phyloP scores from a whole-genome alignment of 352 stramenopile genomes.

The Pythium chondricola region DNA sequence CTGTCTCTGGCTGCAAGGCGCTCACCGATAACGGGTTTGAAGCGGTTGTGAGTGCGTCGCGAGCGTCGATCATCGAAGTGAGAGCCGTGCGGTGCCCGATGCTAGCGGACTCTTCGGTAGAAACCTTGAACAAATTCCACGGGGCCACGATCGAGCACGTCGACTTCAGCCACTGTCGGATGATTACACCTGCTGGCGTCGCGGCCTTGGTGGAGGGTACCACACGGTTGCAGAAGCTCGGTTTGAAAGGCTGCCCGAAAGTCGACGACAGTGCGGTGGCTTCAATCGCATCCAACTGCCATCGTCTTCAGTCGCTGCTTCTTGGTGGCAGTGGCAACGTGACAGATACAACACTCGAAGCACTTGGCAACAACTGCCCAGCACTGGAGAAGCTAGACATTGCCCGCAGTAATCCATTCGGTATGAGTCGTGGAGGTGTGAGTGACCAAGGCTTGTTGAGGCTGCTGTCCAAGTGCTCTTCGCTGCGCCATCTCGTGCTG shows the following conservation, averaged over 20 bases:
- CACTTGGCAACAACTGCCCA: slow-evolving; percentile 33
- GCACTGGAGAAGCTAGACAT: slow-evolving; percentile 43
- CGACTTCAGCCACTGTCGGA: slow-evolving; percentile 57
- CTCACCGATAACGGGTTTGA: slow-evolving; percentile 39
- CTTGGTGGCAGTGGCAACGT: slow-evolving; percentile 44
- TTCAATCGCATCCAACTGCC: slow-evolving; percentile 30
- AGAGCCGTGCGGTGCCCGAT: slow-evolving; percentile 44
- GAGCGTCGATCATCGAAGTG: slow-evolving; percentile 31
- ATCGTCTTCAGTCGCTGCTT: slow-evolving; percentile 26
- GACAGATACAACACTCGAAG: slow-evolving; percentile 32
- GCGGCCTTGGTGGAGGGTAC: slow-evolving; percentile 23
- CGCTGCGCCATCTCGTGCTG: slow-evolving; percentile 36
- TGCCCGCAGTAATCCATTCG: slow-evolving; percentile 61
- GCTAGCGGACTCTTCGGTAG: slow-evolving; percentile 37
- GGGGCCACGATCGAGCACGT: slow-evolving; percentile 30
- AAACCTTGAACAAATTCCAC: slow-evolving; percentile 20
- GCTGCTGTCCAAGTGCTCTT: slow-evolving; percentile 32
- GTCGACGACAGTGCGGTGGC: slow-evolving; percentile 35
- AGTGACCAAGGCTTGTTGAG: slow-evolving; percentile 37
- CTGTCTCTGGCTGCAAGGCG: slow-evolving; percentile 49
- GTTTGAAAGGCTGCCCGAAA: slow-evolving; percentile 51
- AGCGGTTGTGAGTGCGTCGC: slow-evolving; percentile 30
- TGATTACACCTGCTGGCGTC: slow-evolving; percentile 35
- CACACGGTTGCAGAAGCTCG: slow-evolving; percentile 27
- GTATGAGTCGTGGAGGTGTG: slow-evolving; percentile 40